Evolutionary conservation across 805 yeast species (phyloP), one percentile per base, ranked within the genome.

Genomic region (Peterozyma xylosa): DNA sequence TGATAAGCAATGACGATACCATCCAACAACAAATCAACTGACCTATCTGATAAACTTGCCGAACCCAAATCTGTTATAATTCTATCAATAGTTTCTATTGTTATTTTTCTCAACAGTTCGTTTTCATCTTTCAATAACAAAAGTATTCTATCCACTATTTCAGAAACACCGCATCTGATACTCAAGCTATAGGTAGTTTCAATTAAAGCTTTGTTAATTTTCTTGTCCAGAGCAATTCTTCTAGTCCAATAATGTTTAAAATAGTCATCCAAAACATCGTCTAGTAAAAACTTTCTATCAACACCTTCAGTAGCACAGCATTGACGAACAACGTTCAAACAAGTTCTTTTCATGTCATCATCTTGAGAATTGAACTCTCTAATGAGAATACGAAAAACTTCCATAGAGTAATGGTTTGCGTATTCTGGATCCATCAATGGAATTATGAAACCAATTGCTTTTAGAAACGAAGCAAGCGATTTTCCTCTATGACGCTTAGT

Each of bases 351-450:
- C 91, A 90, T 85, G 40, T 89, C 96, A 48, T 86, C 95, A 55
- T 88, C 96, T 0, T 93, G 89, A 0, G 95, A 77, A 33, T 67
- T 60, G 53, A 88, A 86, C 60, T 90, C 95, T 43, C 93, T 67
- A 2, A 77, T 54, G 5, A 89, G 65, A 27, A 88, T 72, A 15
- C 65, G 65, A 70, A 89, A 74, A 2, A 89, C 72, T 56, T 87
- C 95, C 39, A 72, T 72, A 0, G 96, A 78, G 52, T 87, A 89
- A 57, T 79, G 85, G 43, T 78, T 76, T 2, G 89, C 81, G 57
- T 85, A 82, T 48, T 88, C 96, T 14, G 80, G 79, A 45, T 80
- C 84, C 96, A 91, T 88, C 42, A 91, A 64, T 0, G 97, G 96
- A 4, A 90, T 79, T 5, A 90, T 68, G 27, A 78, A 75, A 0